These are phyloP conservation scores for Primulina huaijiensis DNA, from an alignment of 257 asterid species.

Conservation along the genomic window DNA sequence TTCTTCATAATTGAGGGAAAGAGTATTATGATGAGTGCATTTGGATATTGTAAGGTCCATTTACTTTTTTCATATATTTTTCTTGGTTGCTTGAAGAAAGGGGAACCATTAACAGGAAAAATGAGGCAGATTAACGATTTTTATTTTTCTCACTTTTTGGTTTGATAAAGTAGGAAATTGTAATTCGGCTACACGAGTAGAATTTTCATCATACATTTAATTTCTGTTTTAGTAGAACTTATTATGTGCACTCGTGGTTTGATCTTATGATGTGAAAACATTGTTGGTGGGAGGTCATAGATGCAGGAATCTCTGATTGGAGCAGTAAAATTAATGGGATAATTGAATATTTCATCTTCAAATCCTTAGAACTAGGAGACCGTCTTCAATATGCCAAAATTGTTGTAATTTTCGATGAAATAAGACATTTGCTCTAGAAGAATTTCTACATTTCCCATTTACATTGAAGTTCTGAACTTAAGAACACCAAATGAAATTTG, in stretches of 20 bases:
- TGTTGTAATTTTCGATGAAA: neutral
- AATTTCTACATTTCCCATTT: too few species aligned
- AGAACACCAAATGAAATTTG: neutral
- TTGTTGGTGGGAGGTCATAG: neutral
- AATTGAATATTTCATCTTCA: neutral
- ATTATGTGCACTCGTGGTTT: neutral
- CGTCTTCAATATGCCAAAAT: neutral
- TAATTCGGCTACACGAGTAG: neutral
- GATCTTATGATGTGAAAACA: conserved; percentile 10
- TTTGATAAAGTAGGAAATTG: neutral
- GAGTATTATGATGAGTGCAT: neutral
- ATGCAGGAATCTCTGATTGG: neutral
- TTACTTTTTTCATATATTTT: neutral
- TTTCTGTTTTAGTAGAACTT: neutral
- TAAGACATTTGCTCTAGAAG: neutral
- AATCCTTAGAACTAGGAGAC: neutral
- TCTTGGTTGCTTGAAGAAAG: neutral
- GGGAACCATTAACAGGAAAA: neutral
- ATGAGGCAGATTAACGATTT: neutral
- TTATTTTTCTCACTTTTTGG: neutral
- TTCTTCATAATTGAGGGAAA: conserved; percentile 9
- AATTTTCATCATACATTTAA: neutral
- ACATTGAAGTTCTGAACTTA: neutral
- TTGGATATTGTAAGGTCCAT: neutral
- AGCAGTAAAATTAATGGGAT: neutral